Conservation (phyloP, 2,329 filamentous ascomycete genomes). For the Didymosphaeria variabile region DNA sequence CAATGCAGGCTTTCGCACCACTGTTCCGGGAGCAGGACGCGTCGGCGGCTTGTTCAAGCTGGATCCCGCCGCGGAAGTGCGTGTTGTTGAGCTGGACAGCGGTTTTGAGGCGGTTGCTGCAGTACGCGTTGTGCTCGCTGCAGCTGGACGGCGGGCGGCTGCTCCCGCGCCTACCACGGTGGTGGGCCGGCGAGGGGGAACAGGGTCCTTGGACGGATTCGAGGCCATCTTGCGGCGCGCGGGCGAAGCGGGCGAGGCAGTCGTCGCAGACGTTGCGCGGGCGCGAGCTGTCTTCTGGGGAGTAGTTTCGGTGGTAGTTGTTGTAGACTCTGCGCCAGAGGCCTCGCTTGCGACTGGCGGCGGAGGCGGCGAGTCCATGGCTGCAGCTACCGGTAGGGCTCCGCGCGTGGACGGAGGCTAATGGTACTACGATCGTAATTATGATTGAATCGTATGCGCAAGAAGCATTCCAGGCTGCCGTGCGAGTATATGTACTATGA, state of each 20-base stretch:
- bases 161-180: conserved; percentile 23
- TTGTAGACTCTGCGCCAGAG: background rate
- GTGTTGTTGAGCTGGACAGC: conserved; percentile 33
- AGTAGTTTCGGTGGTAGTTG: conserved; percentile 11
- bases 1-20: conserved; percentile 33
- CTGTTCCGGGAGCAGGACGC: conserved; percentile 39
- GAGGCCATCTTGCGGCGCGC: conserved; percentile 47
- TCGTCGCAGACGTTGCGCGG: conserved; percentile 20
- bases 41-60: conserved; percentile 50
- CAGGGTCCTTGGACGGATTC: conserved; percentile 38
- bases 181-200: conserved; percentile 40
- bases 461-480: background rate
- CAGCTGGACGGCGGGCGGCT: conserved; percentile 36
- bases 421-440: background rate
- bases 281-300: conserved; percentile 27
- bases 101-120: conserved; percentile 40
- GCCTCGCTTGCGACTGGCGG: conserved; percentile 14
- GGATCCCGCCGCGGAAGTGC: conserved; percentile 36
- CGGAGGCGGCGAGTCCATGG: conserved; percentile 8
- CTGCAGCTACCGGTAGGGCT: conserved; percentile 6
- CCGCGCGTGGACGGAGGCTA: background rate
- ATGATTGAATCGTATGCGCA: background rate
- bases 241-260: conserved; percentile 34
- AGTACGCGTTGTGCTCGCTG: conserved; percentile 30
- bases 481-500: background rate